Base-by-base conservation (phyloP, 2,329 filamentous ascomycete species). In the Penicillium expansum region DNA sequence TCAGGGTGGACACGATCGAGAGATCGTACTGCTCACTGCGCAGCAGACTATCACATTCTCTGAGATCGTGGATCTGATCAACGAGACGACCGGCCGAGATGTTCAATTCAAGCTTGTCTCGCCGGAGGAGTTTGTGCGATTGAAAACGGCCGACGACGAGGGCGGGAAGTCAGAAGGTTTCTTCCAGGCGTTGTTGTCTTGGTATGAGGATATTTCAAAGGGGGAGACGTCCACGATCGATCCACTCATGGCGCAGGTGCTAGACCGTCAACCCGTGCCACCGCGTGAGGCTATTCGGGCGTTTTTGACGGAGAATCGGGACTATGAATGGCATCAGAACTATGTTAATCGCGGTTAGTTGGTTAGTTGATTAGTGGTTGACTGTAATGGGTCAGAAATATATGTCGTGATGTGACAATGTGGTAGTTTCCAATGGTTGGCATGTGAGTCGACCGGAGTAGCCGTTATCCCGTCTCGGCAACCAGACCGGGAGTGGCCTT, bases 321-420 rank as follows among this genome's bases (percentile, higher is more conserved):
- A 77, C 39, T 78, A 75, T 68, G 74, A 69, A 8, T 79, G 76
- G 76, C 77, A 79, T 65, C 77, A 79, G 62, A 78, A 79, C 60
- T 76, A 77, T 70, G 61, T 56, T 10, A 65, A 64, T 48, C 62
- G 64, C 3, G 32, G 39, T 55, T 66, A 60, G 38, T 38, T 37
- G 27, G 16, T 20, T 7, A 14, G 9, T 43, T 13, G 20, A 27
- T 32, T 30, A 18, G 20, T 9, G 5, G 11, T n/a, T 29, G 11
- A 13, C 16, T 37, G 8, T 27, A 35, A 45, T 37, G 6, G 5
- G 5, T 32, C 0, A 6, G 1, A 32, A 29, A 24, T 11, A 32
- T 27, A 24, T 48, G 11, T 20, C 6, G 11, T 6, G 22, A 22
- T 20, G 16, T 43, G 48, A 13, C 16, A 29, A n/a, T n/a, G n/a